Conservation (phyloP, 1,284 basidiomycete species). For the Trametes sp. region DNA sequence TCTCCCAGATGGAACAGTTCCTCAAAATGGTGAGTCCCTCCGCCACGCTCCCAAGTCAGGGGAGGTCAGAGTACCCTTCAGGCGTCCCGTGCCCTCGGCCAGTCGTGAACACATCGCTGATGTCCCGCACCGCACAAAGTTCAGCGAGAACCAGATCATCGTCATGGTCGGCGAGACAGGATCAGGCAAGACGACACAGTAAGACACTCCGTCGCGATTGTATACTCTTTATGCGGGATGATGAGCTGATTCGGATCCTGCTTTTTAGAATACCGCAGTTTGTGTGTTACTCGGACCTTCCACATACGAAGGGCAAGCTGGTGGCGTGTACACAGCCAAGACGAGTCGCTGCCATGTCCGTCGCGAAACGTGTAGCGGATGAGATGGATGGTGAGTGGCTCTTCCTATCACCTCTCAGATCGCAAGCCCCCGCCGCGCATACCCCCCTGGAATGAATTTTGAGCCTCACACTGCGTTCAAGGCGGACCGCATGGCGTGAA, state of each 20-base stretch:
- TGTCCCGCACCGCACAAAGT: constrained; percentile 55
- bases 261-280: constrained; percentile 86
- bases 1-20: constrained; percentile 93
- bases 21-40: constrained; percentile 77
- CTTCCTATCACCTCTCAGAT: background rate
- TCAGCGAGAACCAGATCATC: constrained; percentile 88
- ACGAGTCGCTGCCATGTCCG: constrained; percentile 97
- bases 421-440: background rate
- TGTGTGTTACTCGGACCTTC: constrained; percentile 92
- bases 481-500: background rate
- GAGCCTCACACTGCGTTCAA: background rate
- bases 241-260: background rate
- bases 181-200: constrained; percentile 98
- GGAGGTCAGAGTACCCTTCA: constrained; percentile 46
- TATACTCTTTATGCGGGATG: background rate
- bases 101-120: constrained; percentile 40
- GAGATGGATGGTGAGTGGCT: constrained; percentile 89
- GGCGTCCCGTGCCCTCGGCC: constrained; percentile 31
- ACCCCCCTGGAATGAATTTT: background rate
- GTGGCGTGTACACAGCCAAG: constrained; percentile 98
- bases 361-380: constrained; percentile 97
- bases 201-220: constrained; percentile 39
- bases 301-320: constrained; percentile 87
- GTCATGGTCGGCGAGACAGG: constrained; percentile 99
- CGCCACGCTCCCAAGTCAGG: constrained; percentile 37